A percentile compares a stretch with the other conserved stretches of the same genome.
Conservation (phyloP, 495 filamentous ascomycete species). For the Trichoderma asperelloides region DNA sequence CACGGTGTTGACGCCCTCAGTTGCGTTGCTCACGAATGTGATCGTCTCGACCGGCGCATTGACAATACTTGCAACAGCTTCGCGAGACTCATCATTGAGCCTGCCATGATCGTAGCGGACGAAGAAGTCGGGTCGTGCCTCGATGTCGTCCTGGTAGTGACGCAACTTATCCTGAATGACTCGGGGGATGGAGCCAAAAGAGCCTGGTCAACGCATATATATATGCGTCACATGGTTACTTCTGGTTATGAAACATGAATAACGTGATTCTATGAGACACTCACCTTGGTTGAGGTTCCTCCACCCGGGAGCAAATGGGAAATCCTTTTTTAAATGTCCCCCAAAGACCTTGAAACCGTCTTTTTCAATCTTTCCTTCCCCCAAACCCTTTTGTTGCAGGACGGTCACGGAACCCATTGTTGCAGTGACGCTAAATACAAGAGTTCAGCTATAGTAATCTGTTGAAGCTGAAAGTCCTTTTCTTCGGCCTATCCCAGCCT, state of each 20-base stretch:
- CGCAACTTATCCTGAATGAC: conserved; percentile 48
- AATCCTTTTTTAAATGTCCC: conserved; percentile 55
- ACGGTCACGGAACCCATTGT: background rate
- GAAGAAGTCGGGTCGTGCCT: conserved; percentile 63
- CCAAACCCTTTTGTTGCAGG: background rate
- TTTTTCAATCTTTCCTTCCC: background rate
- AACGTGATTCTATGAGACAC: conserved; percentile 4
- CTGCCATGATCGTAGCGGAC: conserved; percentile 52
- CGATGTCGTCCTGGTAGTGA: conserved; percentile 48
- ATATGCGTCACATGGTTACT: background rate
- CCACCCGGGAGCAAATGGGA: conserved; percentile 59
- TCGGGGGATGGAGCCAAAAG: conserved; percentile 68
- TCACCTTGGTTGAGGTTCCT: conserved; percentile 78
- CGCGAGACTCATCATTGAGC: conserved; percentile 54
- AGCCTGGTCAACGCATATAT: conserved; percentile 36
- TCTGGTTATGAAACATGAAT: background rate
- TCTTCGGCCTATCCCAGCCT: too few relatives aligned
- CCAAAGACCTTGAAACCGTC: conserved; percentile 37
- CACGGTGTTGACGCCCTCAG: conserved; percentile 70
- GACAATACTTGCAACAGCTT: conserved; percentile 53
- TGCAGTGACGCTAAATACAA: too few relatives aligned
- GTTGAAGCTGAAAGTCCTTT: too few relatives aligned
- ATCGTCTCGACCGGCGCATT: conserved; percentile 51
- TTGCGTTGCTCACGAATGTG: conserved; percentile 77
- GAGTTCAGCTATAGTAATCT: too few relatives aligned